Conservation (phyloP, 208 protist genomes). For the Porcisia deanei region DNA sequence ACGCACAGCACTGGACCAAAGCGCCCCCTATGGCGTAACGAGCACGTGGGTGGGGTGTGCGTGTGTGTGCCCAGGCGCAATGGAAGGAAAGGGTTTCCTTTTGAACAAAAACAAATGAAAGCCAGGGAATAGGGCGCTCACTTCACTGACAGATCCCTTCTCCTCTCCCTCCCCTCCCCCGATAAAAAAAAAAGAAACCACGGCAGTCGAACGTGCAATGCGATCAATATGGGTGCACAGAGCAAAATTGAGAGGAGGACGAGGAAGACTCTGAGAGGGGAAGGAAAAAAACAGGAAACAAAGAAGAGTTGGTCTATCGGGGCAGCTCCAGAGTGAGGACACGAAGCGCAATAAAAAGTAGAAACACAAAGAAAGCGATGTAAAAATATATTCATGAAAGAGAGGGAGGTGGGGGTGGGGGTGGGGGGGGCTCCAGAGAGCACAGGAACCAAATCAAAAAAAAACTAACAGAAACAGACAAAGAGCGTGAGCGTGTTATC, state of each 20-base stretch:
- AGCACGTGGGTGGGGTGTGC: too few relatives aligned
- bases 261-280: not conserved
- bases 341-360: not conserved
- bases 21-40: too few relatives aligned
- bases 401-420: too few relatives aligned
- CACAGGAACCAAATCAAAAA: not conserved
- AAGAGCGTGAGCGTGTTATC: not conserved
- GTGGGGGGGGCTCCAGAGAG: not conserved
- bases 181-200: not conserved
- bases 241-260: not conserved
- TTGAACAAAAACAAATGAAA: too few relatives aligned
- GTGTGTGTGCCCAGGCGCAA: too few relatives aligned
- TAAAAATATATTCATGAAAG: too few relatives aligned
- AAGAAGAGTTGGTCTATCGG: not conserved
- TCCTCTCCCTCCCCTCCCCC: not conserved
- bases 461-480: not conserved
- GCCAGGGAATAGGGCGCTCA: too few relatives aligned
- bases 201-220: not conserved
- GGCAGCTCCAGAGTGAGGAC: too few relatives aligned
- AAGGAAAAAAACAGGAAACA: not conserved
- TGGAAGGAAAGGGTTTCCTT: too few relatives aligned
- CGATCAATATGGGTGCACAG: not conserved
- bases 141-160: too few relatives aligned
- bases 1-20: too few relatives aligned
- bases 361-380: too few relatives aligned